Evolutionary conservation across 164 flowering plant species (phyloP), one percentile per base, ranked within the genome.

Genomic region (Warburgia ugandensis): DNA sequence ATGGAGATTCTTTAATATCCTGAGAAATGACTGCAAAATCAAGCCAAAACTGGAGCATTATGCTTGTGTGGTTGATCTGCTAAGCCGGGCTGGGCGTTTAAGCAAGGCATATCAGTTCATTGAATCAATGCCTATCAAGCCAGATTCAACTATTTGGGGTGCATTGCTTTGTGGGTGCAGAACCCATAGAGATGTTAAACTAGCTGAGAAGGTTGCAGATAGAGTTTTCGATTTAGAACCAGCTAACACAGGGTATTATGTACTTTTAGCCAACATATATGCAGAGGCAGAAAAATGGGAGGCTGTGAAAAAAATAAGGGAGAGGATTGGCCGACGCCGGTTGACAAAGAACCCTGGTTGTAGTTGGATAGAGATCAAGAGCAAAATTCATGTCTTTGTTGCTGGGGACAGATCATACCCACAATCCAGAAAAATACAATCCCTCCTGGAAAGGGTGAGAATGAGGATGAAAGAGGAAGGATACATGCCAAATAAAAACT

Each of bases 141-240:
- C 91, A 22, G 81, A 78, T 72, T 76, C 81, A 3, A 67, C 75
- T 25, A 54, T 80, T 12, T 80, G 86, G 91, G 80, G 81, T 50
- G 60, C 79, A 38, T 62, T 83, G 55, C 77, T 83, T 3, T 36
- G 64, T 62, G 91, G 80, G 0, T 83, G 86, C 61, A 68, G 84
- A 62, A 58, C 59, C 11, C 67, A 77, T 65, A 78, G 61, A 53
- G 69, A 80, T 50, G 79, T 77, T 27, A 62, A 69, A 43, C 66
- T 83, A 40, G 91, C 83, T 2, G 84, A 78, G 64, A 73, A 72
- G 60, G 86, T 78, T 29, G 91, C 86, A n/a, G 81, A 80, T 23
- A 68, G 50, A 23, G 58, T 77, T 27, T 77, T 78, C 55, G 66
- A 73, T 29, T 64, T 77, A 2, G 91, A 83, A 57, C 91, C 86